phyloP scores from a whole-genome alignment of 352 stramenopile species.

The Phytopythium litorale region DNA sequence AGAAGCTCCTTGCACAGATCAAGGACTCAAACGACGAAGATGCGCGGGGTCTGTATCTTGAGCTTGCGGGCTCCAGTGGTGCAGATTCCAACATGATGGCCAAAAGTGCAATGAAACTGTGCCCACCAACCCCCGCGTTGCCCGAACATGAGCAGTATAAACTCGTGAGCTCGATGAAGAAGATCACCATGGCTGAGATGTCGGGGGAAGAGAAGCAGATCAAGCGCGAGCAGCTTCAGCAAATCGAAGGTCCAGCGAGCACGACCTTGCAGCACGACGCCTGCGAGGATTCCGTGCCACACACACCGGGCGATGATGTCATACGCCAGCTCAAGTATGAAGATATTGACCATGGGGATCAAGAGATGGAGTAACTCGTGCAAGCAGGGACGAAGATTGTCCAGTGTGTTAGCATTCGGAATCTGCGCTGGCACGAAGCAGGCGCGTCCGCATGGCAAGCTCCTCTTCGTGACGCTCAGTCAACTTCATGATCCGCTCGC shows the following conservation, averaged over 20 bases:
- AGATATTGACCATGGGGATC: conserved; percentile 8
- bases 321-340: conserved; percentile 17
- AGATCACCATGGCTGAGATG: conserved; percentile 44
- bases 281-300: neutral
- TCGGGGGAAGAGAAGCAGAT: conserved; percentile 12
- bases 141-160: conserved; percentile 33
- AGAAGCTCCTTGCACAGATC: conserved; percentile 24
- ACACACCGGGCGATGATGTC: neutral
- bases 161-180: conserved; percentile 45
- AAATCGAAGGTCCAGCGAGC: neutral
- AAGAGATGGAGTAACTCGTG: conserved; percentile 12
- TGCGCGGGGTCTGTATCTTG: conserved; percentile 29
- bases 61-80: conserved; percentile 15
- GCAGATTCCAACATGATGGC: conserved; percentile 4
- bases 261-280: too few species aligned
- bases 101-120: conserved; percentile 21
- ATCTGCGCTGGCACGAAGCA: neutral
- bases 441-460: conserved; percentile 33
- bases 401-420: neutral
- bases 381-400: neutral
- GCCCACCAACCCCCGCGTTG: conserved; percentile 36
- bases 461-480: conserved; percentile 66
- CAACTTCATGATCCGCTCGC: conserved; percentile 79
- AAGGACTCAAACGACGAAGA: conserved; percentile 31
- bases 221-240: neutral